Evolutionary conservation across 192 early-diverging fungal species (phyloP), one percentile per base, ranked within the genome.

Genomic region (Coemansia reversa): DNA sequence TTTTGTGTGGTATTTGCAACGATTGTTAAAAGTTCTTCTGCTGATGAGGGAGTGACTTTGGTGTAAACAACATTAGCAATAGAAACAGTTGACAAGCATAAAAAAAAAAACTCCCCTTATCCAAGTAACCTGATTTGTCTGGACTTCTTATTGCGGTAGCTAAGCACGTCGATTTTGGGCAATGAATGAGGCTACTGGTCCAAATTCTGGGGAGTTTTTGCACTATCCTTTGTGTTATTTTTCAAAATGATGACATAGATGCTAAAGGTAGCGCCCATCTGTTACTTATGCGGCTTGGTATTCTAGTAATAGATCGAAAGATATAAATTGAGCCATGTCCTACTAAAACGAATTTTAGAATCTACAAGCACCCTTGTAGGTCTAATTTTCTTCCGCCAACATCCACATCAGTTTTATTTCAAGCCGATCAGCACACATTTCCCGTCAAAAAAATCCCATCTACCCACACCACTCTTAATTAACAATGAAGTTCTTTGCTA

Each of bases 401-500:
- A 45, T 45, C 39, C 39, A 45, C 9, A 45, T 16, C 9, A 45
- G 16, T 14, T 16, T 16, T 12, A 0, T 16, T 45, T 16, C 39
- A 45, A 45, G 39, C 14, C 39, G 39, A 45, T 45, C 39, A 45
- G 14, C 39, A 14, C 16, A 45, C 57, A n/a, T n/a, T n/a, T n/a
- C n/a, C n/a, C n/a, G n/a, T n/a, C n/a, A n/a, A n/a, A n/a, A n/a
- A n/a, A n/a, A n/a, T n/a, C n/a, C n/a, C n/a, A n/a, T n/a, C n/a
- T n/a, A n/a, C n/a, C 32, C 39, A 50, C 19, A 55, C 47, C 51
- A 14, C 28, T n/a, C 55, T 20, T 32, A 12, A 23, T 39, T 35
- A 55, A 64, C 33, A 56, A 75, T 75, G 73, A 60, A 75, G 63
- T 51, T 75, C 54, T 57, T 65, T 28, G 49, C 66, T 22, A 51